Evolutionary conservation across 352 stramenopile genomes (phyloP).

Genomic region (Phytophthora crassamura): DNA sequence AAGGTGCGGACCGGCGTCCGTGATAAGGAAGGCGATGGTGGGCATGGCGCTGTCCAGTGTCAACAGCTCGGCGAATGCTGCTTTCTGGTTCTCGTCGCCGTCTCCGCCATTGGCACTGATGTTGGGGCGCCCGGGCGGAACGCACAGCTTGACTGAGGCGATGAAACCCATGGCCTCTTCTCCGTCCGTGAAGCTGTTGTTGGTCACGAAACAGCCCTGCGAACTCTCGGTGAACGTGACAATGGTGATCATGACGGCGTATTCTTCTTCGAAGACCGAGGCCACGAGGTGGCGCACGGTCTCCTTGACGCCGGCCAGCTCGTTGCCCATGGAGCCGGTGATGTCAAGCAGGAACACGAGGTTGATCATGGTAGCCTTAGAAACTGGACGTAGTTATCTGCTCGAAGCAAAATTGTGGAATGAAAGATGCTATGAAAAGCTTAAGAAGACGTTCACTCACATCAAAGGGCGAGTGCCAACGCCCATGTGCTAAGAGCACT

Average conservation of each 20-base stretch:
- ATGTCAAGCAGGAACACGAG: conserved; percentile 79
- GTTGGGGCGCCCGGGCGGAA: conserved; percentile 39
- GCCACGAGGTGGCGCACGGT: conserved; percentile 61
- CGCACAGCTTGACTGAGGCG: conserved; percentile 46
- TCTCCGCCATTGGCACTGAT: conserved; percentile 62
- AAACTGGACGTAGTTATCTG: conserved; percentile 2
- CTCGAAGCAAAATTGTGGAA: conserved; percentile 27
- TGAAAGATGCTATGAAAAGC: conserved; percentile 8
- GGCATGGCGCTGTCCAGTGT: conserved; percentile 55
- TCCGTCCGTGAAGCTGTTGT: conserved; percentile 68
- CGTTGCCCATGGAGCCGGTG: conserved; percentile 70
- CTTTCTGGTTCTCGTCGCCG: conserved; percentile 76
- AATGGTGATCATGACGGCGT: conserved; percentile 69
- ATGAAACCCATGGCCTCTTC: conserved; percentile 50
- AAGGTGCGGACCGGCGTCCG: conserved; percentile 63
- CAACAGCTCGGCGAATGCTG: conserved; percentile 58
- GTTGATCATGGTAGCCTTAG: conserved; percentile 55
- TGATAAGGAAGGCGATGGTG: conserved; percentile 76
- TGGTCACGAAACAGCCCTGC: conserved; percentile 66
- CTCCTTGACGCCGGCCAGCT: conserved; percentile 62
- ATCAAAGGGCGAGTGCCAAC: neutral
- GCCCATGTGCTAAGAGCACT: too few species aligned
- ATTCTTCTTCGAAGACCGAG: conserved; percentile 58
- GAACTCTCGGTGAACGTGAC: conserved; percentile 73
- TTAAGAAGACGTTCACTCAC: conserved; percentile 27